Evolutionary conservation across 2,329 filamentous ascomycete species (phyloP).

Genomic region (Neofusicoccum sp.): DNA sequence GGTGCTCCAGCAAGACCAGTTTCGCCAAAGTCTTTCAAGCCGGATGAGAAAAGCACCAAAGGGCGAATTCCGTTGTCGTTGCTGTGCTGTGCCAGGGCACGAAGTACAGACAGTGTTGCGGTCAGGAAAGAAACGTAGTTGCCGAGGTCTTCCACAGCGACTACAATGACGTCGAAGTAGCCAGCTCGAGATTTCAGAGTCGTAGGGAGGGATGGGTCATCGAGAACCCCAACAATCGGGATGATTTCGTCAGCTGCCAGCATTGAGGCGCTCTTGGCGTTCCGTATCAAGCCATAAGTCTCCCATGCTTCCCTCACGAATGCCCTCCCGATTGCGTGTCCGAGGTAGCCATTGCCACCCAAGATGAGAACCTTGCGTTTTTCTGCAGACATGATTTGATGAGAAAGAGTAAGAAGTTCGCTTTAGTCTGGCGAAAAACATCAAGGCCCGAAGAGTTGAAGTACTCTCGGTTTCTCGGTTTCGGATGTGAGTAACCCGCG

Average conservation of each 20-base stretch:
- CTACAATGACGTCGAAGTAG: neutral
- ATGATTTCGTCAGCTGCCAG: neutral
- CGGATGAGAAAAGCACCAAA: neutral
- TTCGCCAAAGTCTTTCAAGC: neutral
- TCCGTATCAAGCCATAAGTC: neutral
- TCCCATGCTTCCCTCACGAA: neutral
- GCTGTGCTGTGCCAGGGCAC: neutral
- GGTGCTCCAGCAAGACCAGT: neutral
- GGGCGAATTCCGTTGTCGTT: neutral
- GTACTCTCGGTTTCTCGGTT: no score
- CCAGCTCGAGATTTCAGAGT: neutral
- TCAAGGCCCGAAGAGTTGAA: no score
- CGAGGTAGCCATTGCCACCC: neutral
- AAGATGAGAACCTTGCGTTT: neutral
- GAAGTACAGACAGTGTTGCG: neutral
- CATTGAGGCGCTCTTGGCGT: no score
- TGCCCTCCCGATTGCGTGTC: neutral
- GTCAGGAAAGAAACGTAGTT: neutral
- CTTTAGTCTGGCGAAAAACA: no score
- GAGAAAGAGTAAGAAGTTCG: no score
- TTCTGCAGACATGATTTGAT: neutral
- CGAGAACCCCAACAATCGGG: neutral
- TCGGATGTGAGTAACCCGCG: no score
- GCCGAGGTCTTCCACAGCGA: neutral
- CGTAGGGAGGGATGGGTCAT: neutral